Evolutionary conservation across 139 green algal genomes (phyloP).

Genomic region (Chlorella sp.): DNA sequence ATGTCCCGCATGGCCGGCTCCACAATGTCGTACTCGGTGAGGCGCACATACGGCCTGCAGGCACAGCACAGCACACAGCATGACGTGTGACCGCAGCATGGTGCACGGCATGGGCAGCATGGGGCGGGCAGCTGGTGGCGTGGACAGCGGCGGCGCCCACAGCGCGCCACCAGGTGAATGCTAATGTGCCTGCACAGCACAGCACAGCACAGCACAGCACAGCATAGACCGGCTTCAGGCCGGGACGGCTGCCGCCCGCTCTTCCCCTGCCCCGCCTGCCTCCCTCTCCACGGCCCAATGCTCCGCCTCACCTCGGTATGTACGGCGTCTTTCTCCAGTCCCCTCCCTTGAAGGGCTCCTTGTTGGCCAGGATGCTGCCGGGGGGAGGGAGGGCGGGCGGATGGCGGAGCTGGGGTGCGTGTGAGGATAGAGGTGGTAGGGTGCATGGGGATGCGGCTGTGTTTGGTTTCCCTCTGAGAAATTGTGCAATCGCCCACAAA

Average conservation of each 20-base stretch:
- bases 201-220: neutral
- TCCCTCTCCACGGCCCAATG: neutral
- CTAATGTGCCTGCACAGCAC: neutral
- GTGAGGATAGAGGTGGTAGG: too few species aligned
- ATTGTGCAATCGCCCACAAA: too few species aligned
- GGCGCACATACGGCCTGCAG: constrained; percentile 56
- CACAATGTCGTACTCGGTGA: constrained; percentile 66
- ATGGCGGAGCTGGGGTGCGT: too few species aligned
- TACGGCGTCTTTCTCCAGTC: constrained; percentile 68
- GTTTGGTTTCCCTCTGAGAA: too few species aligned
- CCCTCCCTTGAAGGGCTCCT: constrained; percentile 69
- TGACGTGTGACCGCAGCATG: neutral
- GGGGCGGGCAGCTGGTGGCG: too few species aligned
- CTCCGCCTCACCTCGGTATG: constrained; percentile 35
- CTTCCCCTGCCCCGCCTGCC: too few species aligned
- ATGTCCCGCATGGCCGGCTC: constrained; percentile 47
- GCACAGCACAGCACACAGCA: neutral
- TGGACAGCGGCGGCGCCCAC: too few species aligned
- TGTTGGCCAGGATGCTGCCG: constrained; percentile 54
- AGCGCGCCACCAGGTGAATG: neutral
- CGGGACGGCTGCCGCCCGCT: neutral
- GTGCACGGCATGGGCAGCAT: neutral
- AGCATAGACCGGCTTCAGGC: neutral
- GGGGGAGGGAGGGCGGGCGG: neutral
- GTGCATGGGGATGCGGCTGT: too few species aligned